Conservation (phyloP, 176 grass and related monocot species). For the Carex pumila region DNA sequence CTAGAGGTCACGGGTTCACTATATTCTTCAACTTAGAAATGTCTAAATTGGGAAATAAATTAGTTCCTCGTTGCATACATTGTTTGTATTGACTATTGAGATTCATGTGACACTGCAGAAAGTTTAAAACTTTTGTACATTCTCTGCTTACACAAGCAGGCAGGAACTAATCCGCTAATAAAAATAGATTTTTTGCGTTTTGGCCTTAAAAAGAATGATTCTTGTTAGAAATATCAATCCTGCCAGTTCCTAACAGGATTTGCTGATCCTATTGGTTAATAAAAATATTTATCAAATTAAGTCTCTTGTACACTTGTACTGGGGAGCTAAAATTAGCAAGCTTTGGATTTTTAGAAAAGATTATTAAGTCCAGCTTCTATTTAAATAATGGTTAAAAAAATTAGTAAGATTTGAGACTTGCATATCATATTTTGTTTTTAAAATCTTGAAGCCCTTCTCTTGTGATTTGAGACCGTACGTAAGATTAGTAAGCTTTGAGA, state of each 20-base stretch:
- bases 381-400: too few relatives aligned
- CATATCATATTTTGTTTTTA: too few relatives aligned
- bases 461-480: too few relatives aligned
- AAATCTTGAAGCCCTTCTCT: neutral
- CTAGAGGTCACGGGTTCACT: constrained; percentile 11
- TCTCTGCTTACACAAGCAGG: too few relatives aligned
- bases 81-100: neutral
- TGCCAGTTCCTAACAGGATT: neutral
- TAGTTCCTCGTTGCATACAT: neutral
- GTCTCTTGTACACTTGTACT: neutral
- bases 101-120: neutral
- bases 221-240: too few relatives aligned
- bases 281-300: neutral
- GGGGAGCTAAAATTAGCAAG: neutral
- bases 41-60: neutral
- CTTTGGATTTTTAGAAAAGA: neutral
- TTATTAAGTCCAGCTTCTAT: too few relatives aligned
- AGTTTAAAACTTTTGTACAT: too few relatives aligned
- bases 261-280: neutral
- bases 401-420: neutral
- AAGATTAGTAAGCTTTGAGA: too few relatives aligned
- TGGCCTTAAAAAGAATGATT: too few relatives aligned
- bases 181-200: too few relatives aligned
- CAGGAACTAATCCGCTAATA: too few relatives aligned
- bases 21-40: neutral